phyloP scores from a whole-genome alignment of 1,284 basidiomycete species.

The Gomphus sp. region DNA sequence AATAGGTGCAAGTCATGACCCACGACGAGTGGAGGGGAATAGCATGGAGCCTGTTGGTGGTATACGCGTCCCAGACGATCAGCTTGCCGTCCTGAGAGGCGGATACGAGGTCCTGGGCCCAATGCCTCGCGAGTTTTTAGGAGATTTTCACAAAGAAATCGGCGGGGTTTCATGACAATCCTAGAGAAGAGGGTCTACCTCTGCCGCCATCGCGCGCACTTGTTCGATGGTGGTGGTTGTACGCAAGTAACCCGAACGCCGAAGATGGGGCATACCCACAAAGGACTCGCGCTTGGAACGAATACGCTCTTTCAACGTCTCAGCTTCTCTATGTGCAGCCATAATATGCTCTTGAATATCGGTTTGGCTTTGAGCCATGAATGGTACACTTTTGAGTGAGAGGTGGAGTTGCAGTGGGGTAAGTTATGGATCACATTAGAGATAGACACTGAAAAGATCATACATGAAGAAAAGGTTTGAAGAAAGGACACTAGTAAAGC shows the following conservation, averaged over 20 bases:
- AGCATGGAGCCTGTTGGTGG: conserved; percentile 98
- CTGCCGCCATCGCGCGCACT: conserved; percentile 96
- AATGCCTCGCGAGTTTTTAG: conserved; percentile 99
- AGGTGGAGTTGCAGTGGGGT: background rate
- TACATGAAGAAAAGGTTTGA: background rate
- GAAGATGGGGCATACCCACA: conserved; percentile 63
- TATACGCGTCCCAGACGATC: conserved; percentile 99
- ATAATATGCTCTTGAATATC: conserved; percentile 94
- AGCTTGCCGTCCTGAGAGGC: conserved; percentile 99
- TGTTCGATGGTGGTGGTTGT: conserved; percentile 16
- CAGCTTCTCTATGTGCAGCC: conserved; percentile 91
- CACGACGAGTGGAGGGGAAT: conserved; percentile 95
- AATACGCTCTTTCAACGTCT: conserved; percentile 96
- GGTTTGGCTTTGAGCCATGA: conserved; percentile 71
- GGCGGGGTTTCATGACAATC: conserved; percentile 90
- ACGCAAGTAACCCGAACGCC: background rate
- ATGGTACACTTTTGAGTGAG: background rate
- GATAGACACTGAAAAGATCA: background rate
- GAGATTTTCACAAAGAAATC: conserved; percentile 92
- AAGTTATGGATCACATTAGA: background rate
- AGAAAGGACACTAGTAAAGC: background rate
- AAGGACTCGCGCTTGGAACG: conserved; percentile 90
- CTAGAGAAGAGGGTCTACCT: conserved; percentile 92
- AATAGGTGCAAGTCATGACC: conserved; percentile 99
- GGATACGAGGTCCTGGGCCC: conserved; percentile 96